Evolutionary conservation across 2,329 filamentous ascomycete genomes (phyloP).

Genomic region (Apiospora saccharicola): DNA sequence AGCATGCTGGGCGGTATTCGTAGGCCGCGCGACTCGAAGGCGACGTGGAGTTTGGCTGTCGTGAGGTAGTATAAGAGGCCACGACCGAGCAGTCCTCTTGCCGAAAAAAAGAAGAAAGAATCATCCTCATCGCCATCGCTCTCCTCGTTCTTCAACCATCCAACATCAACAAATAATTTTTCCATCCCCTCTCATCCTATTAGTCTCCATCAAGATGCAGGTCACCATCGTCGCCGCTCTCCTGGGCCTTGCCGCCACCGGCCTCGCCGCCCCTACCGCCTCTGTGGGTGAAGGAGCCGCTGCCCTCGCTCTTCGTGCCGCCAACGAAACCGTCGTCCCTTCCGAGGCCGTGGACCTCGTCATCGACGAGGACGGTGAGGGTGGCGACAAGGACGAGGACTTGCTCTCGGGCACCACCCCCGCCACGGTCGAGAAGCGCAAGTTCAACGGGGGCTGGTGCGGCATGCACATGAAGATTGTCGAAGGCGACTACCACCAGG

Average conservation of each 20-base stretch:
- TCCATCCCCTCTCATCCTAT: background rate
- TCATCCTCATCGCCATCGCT: background rate
- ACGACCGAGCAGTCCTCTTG: background rate
- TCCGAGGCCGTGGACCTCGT: background rate
- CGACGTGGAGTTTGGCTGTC: background rate
- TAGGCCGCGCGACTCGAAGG: background rate
- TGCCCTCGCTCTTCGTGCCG: background rate
- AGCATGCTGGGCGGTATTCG: background rate
- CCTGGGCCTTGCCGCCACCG: constrained; percentile 20
- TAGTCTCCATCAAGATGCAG: background rate
- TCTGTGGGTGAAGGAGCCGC: background rate
- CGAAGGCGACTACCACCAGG: background rate
- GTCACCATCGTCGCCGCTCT: constrained; percentile 9
- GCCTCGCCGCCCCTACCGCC: constrained; percentile 15
- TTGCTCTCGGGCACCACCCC: background rate
- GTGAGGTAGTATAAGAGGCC: constrained; percentile 2
- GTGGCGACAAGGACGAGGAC: background rate
- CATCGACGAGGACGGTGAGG: too few species aligned
- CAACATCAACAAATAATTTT: background rate
- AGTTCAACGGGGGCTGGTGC: constrained; percentile 4
- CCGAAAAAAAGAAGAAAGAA: constrained; percentile 15
- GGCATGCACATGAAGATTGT: background rate
- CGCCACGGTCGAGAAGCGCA: constrained; percentile 10
- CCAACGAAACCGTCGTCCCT: background rate
- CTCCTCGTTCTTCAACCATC: background rate